phyloP scores from a whole-genome alignment of 805 yeast species.

The Saccharomycopsis schoenii region DNA sequence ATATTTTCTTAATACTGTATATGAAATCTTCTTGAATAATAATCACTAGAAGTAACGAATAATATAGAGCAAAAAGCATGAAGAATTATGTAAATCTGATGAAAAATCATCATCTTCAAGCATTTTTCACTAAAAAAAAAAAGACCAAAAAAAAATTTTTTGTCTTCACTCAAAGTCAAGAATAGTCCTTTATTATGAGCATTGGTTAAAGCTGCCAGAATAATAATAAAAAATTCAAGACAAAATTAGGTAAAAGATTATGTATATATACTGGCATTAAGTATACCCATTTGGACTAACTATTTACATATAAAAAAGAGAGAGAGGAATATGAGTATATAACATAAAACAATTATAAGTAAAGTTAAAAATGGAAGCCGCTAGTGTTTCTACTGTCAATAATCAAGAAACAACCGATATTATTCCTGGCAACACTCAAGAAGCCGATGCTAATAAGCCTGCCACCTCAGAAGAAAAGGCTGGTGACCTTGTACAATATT shows the following conservation, averaged over 20 bases:
- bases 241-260: not conserved
- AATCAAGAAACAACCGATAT: not conserved
- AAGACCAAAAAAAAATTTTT: no score
- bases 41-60: no score
- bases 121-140: not conserved
- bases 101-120: not conserved
- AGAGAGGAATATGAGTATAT: not conserved
- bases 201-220: not conserved
- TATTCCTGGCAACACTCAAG: not conserved
- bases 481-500: not conserved
- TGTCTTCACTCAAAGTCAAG: not conserved
- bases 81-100: not conserved
- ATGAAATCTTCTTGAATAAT: no score
- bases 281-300: not conserved
- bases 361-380: not conserved
- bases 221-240: not conserved
- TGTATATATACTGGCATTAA: not conserved
- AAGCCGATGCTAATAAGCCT: no score
- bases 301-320: not conserved
- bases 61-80: no score
- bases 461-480: not conserved
- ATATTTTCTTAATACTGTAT: no score
- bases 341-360: not conserved
- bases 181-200: not conserved
- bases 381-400: not conserved